These are phyloP conservation scores for Fusarium algeriense DNA, from an alignment of 2,329 filamentous ascomycete species.

Conservation along the genomic window DNA sequence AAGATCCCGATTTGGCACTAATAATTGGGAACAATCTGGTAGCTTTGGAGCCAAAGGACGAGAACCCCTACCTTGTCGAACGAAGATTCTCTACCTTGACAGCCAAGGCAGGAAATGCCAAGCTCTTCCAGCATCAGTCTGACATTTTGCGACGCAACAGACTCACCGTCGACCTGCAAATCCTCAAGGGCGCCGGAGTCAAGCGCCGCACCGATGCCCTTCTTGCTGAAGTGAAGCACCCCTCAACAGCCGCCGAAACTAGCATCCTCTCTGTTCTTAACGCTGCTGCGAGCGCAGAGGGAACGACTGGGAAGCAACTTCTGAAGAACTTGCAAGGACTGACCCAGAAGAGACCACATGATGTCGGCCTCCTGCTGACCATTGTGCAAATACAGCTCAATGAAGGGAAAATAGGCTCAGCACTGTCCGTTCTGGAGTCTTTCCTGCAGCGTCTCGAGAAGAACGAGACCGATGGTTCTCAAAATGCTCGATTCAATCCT, in stretches of 20 bases:
- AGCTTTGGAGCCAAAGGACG: conserved; percentile 55
- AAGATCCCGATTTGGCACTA: conserved; percentile 74
- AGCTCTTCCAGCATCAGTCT: conserved; percentile 78
- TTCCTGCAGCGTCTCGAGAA: conserved; percentile 80
- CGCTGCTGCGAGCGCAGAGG: conserved; percentile 79
- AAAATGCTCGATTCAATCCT: conserved; percentile 83
- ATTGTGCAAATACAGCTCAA: conserved; percentile 84
- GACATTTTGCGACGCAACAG: conserved; percentile 69
- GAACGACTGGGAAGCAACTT: conserved; percentile 72
- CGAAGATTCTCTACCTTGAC: conserved; percentile 69
- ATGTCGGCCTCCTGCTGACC: conserved; percentile 84
- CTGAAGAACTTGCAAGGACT: conserved; percentile 77
- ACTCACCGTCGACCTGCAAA: conserved; percentile 73
- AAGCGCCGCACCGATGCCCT: conserved; percentile 60
- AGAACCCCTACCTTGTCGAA: conserved; percentile 77
- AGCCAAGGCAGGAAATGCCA: conserved; percentile 67
- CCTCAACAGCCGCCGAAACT: conserved; percentile 49
- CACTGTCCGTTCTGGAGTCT: conserved; percentile 78
- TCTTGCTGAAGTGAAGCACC: conserved; percentile 49
- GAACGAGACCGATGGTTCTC: conserved; percentile 65
- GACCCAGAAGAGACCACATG: conserved; percentile 79
- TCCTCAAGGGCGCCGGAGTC: conserved; percentile 75
- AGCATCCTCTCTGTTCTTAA: conserved; percentile 64
- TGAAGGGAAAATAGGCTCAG: conserved; percentile 77
- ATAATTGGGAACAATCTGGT: conserved; percentile 75